Conservation (phyloP, 257 asterid species). For the Capsicum chinense region DNA sequence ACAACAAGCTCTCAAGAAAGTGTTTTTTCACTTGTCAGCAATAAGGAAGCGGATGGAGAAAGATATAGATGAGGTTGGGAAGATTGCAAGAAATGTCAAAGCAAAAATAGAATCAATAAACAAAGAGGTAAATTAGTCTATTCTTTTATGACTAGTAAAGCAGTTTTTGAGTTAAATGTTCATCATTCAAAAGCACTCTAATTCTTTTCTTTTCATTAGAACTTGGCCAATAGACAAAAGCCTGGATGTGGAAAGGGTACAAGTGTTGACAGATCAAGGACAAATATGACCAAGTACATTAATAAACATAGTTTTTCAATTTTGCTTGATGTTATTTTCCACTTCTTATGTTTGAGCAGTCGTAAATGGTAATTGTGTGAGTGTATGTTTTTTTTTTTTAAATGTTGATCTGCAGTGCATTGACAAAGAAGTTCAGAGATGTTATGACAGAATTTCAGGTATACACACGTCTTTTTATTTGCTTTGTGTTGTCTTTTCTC, state of each 20-base stretch:
- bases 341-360: conserved; percentile 11
- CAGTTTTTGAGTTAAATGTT: neutral
- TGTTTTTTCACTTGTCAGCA: conserved; percentile 43
- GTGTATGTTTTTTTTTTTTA: no score
- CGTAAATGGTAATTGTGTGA: conserved; percentile 22
- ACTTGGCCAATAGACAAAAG: conserved; percentile 76
- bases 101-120: conserved; percentile 65
- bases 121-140: conserved; percentile 57
- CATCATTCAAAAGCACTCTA: conserved; percentile 27
- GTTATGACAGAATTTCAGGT: conserved; percentile 89
- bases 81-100: conserved; percentile 75
- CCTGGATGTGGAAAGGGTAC: conserved; percentile 89
- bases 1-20: neutral
- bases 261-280: conserved; percentile 87
- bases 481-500: neutral
- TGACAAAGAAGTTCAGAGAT: conserved; percentile 74
- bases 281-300: conserved; percentile 74
- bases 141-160: conserved; percentile 16
- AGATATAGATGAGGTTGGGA: conserved; percentile 83
- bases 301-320: neutral
- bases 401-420: conserved; percentile 52
- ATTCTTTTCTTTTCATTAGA: conserved; percentile 45
- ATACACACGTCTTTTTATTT: conserved; percentile 6
- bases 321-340: neutral
- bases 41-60: conserved; percentile 92